A percentile compares a stretch with the other conserved stretches of the same genome.
These are phyloP conservation scores for Marchantia polymorpha DNA, from an alignment of 225 moss, liverwort and hornwort genomes.

Conservation along the genomic window DNA sequence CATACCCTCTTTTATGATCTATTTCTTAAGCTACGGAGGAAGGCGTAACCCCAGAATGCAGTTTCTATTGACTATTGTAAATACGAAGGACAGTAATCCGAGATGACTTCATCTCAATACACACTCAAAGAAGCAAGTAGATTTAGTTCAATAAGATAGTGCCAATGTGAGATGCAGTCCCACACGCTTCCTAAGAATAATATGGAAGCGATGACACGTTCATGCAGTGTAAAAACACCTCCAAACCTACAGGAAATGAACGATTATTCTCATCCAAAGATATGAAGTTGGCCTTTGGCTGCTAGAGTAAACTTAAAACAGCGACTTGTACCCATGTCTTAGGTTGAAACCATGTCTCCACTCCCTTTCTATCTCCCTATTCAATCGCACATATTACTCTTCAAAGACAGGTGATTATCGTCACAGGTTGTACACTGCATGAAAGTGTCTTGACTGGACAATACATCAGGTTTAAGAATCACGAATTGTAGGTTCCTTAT, in stretches of 20 bases:
- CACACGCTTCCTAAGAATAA: not conserved
- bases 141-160: not conserved
- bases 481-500: not conserved
- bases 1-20: no score
- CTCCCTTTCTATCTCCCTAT: not conserved
- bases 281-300: not conserved
- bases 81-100: no score
- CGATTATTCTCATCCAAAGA: not conserved
- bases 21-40: no score
- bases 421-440: not conserved
- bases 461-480: not conserved
- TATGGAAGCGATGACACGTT: not conserved
- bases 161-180: not conserved
- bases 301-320: not conserved
- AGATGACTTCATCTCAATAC: not conserved
- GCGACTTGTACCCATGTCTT: not conserved
- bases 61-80: no score
- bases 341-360: not conserved
- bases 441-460: not conserved
- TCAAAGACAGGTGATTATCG: not conserved
- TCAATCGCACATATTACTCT: not conserved
- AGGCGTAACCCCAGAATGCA: no score
- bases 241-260: not conserved
- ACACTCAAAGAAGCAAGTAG: no score
- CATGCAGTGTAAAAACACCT: not conserved